Base-by-base conservation (phyloP, 1,139 yeast genomes). In the Zygosaccharomyces pseudobailii region DNA sequence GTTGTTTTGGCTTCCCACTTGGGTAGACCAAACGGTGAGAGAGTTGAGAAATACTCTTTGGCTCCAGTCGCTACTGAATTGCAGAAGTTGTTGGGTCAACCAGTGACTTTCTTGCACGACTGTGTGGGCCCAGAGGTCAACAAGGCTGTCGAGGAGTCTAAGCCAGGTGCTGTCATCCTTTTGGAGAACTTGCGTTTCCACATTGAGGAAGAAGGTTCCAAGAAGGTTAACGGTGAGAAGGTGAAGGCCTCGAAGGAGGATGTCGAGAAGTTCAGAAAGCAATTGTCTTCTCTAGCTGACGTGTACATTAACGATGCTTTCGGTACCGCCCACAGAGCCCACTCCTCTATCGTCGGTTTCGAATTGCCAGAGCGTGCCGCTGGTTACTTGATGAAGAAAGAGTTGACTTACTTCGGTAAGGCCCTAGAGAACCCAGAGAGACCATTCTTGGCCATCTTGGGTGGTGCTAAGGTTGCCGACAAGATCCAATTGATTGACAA, bases 311-410 rank as follows among this genome's bases (percentile, higher is more conserved):
- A 90, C 73, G 97, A 90, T 71, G 97, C 97, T 51, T 90, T 90
- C 66, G 97, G 97, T 69, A 92, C 97, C 57, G 96, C 97, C 48
- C 97, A 90, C 84, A 87, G 97, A 78, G 97, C 97, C 55, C 97
- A 90, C 78, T 88, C 97, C 45, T 90, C 97, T 42, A 89, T 92
- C 88, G 97, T 92, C 66, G 97, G 97, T 65, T 76, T 90, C 60
- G 88, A 90, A 63, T 79, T 88, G 62, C 90, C 92, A 53, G 88
- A 87, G 75, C 86, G 88, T 74, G 97, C 97, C 62, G 84, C 96
- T 55, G 97, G 97, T 70, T 90, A 88, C 92, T 79, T 90, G 65
- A 86, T 90, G 87, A 84, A 90, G 68, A 90, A 92, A 80, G 97
- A 90, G 75, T 84, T 90, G 71, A 85, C 82, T 66, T 90, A 85